A percentile compares a stretch with the other conserved stretches of the same genome.
Evolutionary conservation across 768 basidiomycete genomes (phyloP).

Genomic region (Coprinopsis strossmayeri): DNA sequence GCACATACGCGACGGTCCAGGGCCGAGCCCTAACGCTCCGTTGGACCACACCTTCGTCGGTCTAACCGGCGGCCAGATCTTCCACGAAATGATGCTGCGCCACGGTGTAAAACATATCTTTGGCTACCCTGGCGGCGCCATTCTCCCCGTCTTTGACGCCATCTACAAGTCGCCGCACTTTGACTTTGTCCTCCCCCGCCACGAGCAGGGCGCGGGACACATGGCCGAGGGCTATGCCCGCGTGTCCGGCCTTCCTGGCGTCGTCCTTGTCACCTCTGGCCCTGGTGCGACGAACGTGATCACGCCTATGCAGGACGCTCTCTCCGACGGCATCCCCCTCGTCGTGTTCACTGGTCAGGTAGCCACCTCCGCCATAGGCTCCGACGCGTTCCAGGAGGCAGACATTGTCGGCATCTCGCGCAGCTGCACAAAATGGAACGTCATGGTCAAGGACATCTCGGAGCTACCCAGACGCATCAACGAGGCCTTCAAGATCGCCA

Average conservation of each 20-base stretch:
- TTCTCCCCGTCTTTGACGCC: constrained; percentile 99
- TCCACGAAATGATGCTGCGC: constrained; percentile 99
- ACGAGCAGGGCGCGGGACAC: constrained; percentile 98
- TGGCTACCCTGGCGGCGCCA: constrained; percentile 97
- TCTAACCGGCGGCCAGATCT: constrained; percentile 93
- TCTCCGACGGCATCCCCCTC: constrained; percentile 89
- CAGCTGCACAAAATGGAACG: constrained; percentile 99
- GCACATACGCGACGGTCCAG: constrained; percentile 28
- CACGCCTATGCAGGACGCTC: constrained; percentile 96
- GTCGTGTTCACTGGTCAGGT: constrained; percentile 97
- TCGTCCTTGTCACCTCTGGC: constrained; percentile 96
- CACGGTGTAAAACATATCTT: constrained; percentile 96
- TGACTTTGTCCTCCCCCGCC: constrained; percentile 90
- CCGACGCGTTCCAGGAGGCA: constrained; percentile 98
- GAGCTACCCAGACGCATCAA: constrained; percentile 95
- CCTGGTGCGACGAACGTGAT: constrained; percentile 98
- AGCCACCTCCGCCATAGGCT: constrained; percentile 98
- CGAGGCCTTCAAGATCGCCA: constrained; percentile 99
- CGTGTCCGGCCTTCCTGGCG: constrained; percentile 94
- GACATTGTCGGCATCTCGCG: constrained; percentile 95
- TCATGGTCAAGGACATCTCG: constrained; percentile 96
- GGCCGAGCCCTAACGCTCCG: constrained; percentile 36
- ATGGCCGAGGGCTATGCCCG: constrained; percentile 99
- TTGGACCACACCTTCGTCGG: constrained; percentile 88
- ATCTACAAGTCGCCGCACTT: constrained; percentile 96